Conservation (phyloP, 106 monocot species). For the Narthecium ossifragum region DNA sequence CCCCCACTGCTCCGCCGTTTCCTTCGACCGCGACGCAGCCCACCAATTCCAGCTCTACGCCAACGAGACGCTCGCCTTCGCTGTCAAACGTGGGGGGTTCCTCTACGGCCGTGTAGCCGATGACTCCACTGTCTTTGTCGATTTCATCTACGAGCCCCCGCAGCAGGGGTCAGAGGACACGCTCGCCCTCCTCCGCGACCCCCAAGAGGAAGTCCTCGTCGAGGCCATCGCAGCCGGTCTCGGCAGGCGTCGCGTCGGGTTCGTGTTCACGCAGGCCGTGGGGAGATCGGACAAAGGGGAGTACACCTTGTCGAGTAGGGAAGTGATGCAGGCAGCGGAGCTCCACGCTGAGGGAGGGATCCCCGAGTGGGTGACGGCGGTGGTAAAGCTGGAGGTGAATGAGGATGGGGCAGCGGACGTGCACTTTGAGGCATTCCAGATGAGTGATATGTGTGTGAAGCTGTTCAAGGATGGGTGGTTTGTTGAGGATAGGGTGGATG, state of each 20-base stretch:
- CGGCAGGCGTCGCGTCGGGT: slow-evolving; percentile 80
- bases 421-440: slow-evolving; percentile 98
- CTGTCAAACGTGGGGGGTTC: slow-evolving; percentile 87
- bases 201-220: slow-evolving; percentile 68
- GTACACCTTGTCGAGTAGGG: slow-evolving; percentile 71
- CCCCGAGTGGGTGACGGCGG: slow-evolving; percentile 88
- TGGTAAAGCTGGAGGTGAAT: slow-evolving; percentile 81
- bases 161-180: slow-evolving; percentile 74
- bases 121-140: slow-evolving; percentile 38
- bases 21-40: slow-evolving; percentile 80
- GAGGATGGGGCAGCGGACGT: slow-evolving; percentile 81
- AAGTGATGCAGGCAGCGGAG: slow-evolving; percentile 78
- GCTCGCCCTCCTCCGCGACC: slow-evolving; percentile 49
- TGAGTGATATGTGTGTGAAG: slow-evolving; percentile 82
- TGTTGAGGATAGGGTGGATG: slow-evolving; percentile 48
- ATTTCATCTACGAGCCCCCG: slow-evolving; percentile 97
- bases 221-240: slow-evolving; percentile 82
- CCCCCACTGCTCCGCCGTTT: slow-evolving; percentile 62
- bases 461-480: slow-evolving; percentile 84
- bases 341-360: slow-evolving; percentile 73
- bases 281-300: slow-evolving; percentile 59
- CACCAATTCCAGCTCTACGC: slow-evolving; percentile 80
- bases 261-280: slow-evolving; percentile 84
- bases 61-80: slow-evolving; percentile 66
- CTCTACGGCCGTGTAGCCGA: slow-evolving; percentile 63